Evolutionary conservation across 352 stramenopile genomes (phyloP).

Genomic region (Phytophthora macrochlamydospora): DNA sequence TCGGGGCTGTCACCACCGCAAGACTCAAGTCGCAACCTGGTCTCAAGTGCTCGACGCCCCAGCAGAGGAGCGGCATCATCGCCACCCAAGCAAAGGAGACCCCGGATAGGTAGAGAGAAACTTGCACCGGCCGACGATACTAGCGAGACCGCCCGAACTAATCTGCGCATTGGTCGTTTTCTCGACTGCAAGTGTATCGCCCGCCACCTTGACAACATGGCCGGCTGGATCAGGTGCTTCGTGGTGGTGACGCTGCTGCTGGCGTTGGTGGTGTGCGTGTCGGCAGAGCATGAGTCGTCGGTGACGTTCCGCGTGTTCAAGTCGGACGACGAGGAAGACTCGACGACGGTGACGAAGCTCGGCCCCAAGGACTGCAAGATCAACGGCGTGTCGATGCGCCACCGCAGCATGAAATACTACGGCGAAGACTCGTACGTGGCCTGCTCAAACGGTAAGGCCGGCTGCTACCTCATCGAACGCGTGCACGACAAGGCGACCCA

Average conservation of each 20-base stretch:
- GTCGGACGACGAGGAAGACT: slow-evolving; percentile 5
- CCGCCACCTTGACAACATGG: slow-evolving; percentile 12
- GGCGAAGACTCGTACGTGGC: slow-evolving; percentile 73
- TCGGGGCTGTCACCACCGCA: not conserved
- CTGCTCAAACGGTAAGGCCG: slow-evolving; percentile 60
- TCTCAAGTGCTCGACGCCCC: not conserved
- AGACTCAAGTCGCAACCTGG: not conserved
- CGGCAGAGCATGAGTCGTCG: slow-evolving; percentile 31
- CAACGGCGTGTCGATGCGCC: slow-evolving; percentile 56
- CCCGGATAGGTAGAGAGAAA: slow-evolving; percentile 7
- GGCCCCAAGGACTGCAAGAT: slow-evolving; percentile 56
- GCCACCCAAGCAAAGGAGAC: slow-evolving; percentile 1
- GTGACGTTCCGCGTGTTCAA: slow-evolving; percentile 40
- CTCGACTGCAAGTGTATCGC: not conserved
- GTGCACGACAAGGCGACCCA: slow-evolving; percentile 64
- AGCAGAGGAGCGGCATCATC: not conserved
- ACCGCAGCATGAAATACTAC: slow-evolving; percentile 78
- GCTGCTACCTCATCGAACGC: slow-evolving; percentile 70
- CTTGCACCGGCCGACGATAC: slow-evolving; percentile 1
- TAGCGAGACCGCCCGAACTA: slow-evolving; percentile 3
- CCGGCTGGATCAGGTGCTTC: slow-evolving; percentile 33
- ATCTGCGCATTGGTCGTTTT: slow-evolving; percentile 31
- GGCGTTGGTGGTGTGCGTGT: slow-evolving; percentile 19
- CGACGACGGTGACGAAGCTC: slow-evolving; percentile 1
- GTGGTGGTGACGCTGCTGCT: slow-evolving; percentile 21